phyloP scores from a whole-genome alignment of 768 basidiomycete genomes.

The Pleurotus giganteus region DNA sequence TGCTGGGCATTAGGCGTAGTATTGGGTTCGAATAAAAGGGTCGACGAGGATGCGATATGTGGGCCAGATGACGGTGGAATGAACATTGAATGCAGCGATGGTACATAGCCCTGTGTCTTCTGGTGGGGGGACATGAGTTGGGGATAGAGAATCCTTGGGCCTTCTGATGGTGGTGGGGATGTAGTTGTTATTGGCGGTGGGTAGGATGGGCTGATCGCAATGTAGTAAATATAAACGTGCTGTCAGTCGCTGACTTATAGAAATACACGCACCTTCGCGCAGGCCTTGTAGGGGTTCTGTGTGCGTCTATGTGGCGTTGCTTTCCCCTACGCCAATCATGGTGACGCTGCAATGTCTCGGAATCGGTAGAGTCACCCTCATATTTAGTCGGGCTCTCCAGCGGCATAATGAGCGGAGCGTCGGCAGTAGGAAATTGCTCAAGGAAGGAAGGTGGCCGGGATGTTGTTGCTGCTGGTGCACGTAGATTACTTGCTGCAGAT shows the following conservation, averaged over 20 bases:
- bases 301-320: slow-evolving; percentile 20
- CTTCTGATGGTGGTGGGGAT: slow-evolving; percentile 57
- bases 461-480: slow-evolving; percentile 25
- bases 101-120: slow-evolving; percentile 72
- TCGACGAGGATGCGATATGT: slow-evolving; percentile 34
- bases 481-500: slow-evolving; percentile 19
- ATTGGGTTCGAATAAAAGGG: slow-evolving; percentile 43
- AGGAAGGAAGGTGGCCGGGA: slow-evolving; percentile 34
- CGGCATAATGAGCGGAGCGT: slow-evolving; percentile 48
- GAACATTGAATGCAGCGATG: slow-evolving; percentile 79
- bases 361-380: slow-evolving; percentile 47
- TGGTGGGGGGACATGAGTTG: slow-evolving; percentile 80
- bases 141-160: slow-evolving; percentile 55
- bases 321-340: slow-evolving; percentile 21
- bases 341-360: slow-evolving; percentile 34
- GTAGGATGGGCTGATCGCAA: slow-evolving; percentile 28
- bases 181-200: slow-evolving; percentile 69
- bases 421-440: slow-evolving; percentile 26
- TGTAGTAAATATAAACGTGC: not conserved
- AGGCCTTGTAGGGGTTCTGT: slow-evolving; percentile 27
- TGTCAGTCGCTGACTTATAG: slow-evolving; percentile 7
- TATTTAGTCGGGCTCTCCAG: slow-evolving; percentile 60
- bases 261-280: slow-evolving; percentile 32
- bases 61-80: slow-evolving; percentile 29
- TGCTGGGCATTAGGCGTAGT: slow-evolving; percentile 14